phyloP scores from a whole-genome alignment of 768 basidiomycete species.

The Leccinum obscurum region DNA sequence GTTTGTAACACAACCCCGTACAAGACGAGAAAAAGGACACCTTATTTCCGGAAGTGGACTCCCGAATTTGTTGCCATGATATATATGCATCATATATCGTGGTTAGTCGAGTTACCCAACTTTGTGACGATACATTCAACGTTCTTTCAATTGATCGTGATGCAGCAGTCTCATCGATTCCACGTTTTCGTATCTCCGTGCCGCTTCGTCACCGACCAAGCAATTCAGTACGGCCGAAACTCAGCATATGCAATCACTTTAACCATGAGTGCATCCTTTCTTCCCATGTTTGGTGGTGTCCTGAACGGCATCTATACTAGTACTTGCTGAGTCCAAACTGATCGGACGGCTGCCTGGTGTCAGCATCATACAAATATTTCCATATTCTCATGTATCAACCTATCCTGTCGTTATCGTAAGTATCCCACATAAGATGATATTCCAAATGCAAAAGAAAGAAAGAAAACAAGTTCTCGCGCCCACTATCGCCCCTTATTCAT shows the following conservation, averaged over 20 bases:
- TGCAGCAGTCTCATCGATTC: neutral
- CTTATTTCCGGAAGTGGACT: neutral
- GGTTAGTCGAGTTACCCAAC: neutral
- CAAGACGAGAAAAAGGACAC: neutral
- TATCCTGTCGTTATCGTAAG: neutral
- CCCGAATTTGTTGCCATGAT: neutral
- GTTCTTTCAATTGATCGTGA: neutral
- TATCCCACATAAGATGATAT: neutral
- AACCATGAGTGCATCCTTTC: neutral
- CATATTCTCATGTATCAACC: neutral
- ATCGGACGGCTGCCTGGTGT: neutral
- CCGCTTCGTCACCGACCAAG: neutral
- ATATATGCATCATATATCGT: neutral
- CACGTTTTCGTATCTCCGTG: neutral
- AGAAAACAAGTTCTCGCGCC: neutral
- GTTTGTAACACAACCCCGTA: neutral
- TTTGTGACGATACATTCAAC: neutral
- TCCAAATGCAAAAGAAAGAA: neutral
- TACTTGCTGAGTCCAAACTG: neutral
- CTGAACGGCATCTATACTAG: neutral
- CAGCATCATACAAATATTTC: neutral
- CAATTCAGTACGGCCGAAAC: neutral
- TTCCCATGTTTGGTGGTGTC: neutral
- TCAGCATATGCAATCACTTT: neutral
- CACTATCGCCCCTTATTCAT: constrained; percentile 9